Conservation (phyloP, 2,329 filamentous ascomycete genomes). For the Pleomassaria siparia region DNA sequence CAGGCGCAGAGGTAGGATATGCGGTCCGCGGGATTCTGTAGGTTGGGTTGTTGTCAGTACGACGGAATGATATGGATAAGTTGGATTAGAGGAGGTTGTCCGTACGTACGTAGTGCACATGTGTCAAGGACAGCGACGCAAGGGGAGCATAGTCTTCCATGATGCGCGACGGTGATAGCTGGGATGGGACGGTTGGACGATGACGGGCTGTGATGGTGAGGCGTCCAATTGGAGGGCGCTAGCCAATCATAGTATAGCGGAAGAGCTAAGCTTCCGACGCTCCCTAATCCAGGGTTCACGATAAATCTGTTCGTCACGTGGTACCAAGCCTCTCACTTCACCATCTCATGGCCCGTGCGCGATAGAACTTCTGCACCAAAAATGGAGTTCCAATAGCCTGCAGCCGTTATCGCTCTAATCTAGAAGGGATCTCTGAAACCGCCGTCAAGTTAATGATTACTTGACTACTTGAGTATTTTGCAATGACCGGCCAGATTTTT, state of each 20-base stretch:
- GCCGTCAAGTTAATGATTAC: too few species aligned
- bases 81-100: slow-evolving; percentile 1
- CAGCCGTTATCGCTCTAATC: too few species aligned
- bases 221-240: not conserved
- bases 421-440: too few species aligned
- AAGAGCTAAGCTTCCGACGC: not conserved
- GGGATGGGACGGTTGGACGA: not conserved
- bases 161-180: not conserved
- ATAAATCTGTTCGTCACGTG: too few species aligned
- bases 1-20: slow-evolving; percentile 88
- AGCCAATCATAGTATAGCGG: not conserved
- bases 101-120: slow-evolving; percentile 89
- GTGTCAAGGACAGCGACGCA: slow-evolving; percentile 89
- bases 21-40: slow-evolving; percentile 81
- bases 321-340: too few species aligned
- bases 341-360: too few species aligned
- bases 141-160: slow-evolving; percentile 60
- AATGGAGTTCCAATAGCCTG: too few species aligned
- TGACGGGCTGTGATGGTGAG: not conserved
- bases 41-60: slow-evolving; percentile 25
- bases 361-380: too few species aligned
- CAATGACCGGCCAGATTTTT: too few species aligned
- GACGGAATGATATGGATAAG: slow-evolving; percentile 5
- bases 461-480: too few species aligned
- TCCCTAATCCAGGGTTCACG: too few species aligned